Conservation (phyloP, 345 rosid species). For the Populus euphratica region DNA sequence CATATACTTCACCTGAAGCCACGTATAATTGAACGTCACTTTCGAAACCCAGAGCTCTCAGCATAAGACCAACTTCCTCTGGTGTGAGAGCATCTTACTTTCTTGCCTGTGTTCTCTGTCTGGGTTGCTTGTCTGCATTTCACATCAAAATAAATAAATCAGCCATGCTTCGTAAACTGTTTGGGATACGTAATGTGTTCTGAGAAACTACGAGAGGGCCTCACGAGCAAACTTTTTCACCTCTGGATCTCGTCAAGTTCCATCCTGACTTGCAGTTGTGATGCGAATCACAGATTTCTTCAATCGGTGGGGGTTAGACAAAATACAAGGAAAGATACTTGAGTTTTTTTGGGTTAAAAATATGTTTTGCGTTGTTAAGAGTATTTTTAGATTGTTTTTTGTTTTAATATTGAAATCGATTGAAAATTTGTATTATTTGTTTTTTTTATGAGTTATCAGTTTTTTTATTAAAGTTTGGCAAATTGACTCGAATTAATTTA, state of each 20-base stretch:
- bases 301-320: too few species aligned
- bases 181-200: not conserved
- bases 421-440: too few species aligned
- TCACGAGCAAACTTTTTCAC: conserved; percentile 81
- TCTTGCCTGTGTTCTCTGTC: conserved; percentile 75
- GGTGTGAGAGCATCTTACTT: conserved; percentile 71
- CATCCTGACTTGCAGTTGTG: not conserved
- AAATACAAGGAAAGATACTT: too few species aligned
- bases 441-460: too few species aligned
- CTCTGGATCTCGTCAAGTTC: conserved; percentile 73
- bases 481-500: fast-evolving
- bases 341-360: too few species aligned
- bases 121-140: conserved; percentile 59
- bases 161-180: not conserved
- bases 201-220: conserved; percentile 9
- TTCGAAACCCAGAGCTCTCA: conserved; percentile 84
- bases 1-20: conserved; percentile 92
- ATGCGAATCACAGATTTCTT: too few species aligned
- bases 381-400: too few species aligned
- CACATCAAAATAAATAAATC: conserved; percentile 5
- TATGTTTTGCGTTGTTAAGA: too few species aligned
- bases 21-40: conserved; percentile 77
- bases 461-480: fast-evolving
- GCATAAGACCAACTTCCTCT: conserved; percentile 86
- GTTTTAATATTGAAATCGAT: too few species aligned